Conservation (phyloP, 805 yeast species). For the Candida taoyuanica region DNA sequence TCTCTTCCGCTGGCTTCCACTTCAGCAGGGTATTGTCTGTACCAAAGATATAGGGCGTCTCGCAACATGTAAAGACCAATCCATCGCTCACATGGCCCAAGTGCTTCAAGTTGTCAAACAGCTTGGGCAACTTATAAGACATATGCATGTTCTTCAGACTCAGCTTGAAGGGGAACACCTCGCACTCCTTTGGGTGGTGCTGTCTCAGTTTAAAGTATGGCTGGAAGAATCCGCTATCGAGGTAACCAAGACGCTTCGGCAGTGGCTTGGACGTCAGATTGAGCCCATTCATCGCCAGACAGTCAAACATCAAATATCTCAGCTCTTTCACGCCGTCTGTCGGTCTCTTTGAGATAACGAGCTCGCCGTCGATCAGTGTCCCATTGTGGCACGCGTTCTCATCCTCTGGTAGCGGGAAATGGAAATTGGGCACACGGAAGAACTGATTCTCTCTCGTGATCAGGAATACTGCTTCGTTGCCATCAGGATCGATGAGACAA, state of each 20-base stretch:
- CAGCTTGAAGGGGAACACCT: constrained; percentile 77
- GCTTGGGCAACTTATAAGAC: constrained; percentile 71
- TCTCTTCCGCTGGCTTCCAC: constrained; percentile 98
- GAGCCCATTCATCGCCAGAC: constrained; percentile 77
- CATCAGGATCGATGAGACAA: constrained; percentile 56
- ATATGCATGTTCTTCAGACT: constrained; percentile 85
- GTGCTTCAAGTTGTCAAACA: constrained; percentile 63
- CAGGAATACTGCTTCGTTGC: constrained; percentile 84
- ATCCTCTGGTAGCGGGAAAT: constrained; percentile 62
- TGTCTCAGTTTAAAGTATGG: constrained; percentile 75
- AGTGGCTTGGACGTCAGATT: constrained; percentile 65
- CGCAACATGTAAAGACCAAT: constrained; percentile 85
- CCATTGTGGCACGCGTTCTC: constrained; percentile 68
- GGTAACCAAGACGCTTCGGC: constrained; percentile 81
- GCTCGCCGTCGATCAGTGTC: constrained; percentile 89
- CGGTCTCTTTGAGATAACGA: constrained; percentile 65
- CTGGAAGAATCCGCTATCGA: constrained; percentile 71
- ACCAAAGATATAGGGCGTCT: constrained; percentile 80
- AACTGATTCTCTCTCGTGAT: constrained; percentile 88
- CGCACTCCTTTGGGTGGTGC: constrained; percentile 67
- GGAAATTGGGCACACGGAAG: constrained; percentile 74
- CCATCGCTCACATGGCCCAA: constrained; percentile 93
- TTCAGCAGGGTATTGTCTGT: constrained; percentile 83
- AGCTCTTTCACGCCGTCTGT: constrained; percentile 55
- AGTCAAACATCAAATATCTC: constrained; percentile 85